A percentile compares a stretch with the other conserved stretches of the same genome.
Evolutionary conservation across 2,329 filamentous ascomycete species (phyloP).

Genomic region (Stagonosporopsis rhizophila): DNA sequence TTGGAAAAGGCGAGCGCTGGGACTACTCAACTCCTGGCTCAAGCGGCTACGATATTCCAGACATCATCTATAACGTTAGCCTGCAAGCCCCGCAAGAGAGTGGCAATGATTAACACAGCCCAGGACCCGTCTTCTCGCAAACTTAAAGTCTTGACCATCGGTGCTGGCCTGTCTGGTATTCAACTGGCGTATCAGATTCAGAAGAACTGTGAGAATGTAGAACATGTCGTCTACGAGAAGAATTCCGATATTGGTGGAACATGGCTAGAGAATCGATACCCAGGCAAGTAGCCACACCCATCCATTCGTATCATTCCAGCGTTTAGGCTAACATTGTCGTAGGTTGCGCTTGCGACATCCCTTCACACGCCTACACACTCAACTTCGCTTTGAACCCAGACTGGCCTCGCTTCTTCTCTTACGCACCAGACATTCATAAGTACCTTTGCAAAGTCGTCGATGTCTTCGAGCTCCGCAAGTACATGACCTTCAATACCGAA

Average conservation of each 20-base stretch:
- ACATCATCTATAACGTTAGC: conserved; percentile 48
- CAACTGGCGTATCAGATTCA: conserved; percentile 58
- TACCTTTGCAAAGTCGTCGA: conserved; percentile 60
- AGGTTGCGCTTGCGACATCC: conserved; percentile 56
- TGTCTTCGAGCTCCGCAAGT: conserved; percentile 58
- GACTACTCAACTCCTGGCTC: conserved; percentile 55
- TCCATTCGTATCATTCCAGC: background rate
- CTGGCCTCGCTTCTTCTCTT: conserved; percentile 57
- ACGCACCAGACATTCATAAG: conserved; percentile 56
- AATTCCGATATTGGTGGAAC: conserved; percentile 55
- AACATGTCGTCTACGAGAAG: conserved; percentile 58
- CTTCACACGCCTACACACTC: conserved; percentile 55
- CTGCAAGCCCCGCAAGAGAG: too few species aligned
- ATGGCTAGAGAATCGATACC: conserved; percentile 56
- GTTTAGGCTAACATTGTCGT: conserved; percentile 1
- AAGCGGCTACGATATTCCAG: conserved; percentile 50
- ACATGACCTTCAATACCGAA: conserved; percentile 61
- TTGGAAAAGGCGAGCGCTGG: conserved; percentile 45
- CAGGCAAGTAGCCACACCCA: conserved; percentile 23
- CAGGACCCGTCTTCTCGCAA: conserved; percentile 37
- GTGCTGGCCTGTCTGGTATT: conserved; percentile 57
- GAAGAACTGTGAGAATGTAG: conserved; percentile 52
- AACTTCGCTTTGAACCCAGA: conserved; percentile 56
- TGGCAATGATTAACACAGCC: background rate
- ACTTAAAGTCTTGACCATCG: conserved; percentile 57